These are phyloP conservation scores for Sarocladium brachiariae DNA, from an alignment of 2,329 filamentous ascomycete genomes.

Conservation along the genomic window DNA sequence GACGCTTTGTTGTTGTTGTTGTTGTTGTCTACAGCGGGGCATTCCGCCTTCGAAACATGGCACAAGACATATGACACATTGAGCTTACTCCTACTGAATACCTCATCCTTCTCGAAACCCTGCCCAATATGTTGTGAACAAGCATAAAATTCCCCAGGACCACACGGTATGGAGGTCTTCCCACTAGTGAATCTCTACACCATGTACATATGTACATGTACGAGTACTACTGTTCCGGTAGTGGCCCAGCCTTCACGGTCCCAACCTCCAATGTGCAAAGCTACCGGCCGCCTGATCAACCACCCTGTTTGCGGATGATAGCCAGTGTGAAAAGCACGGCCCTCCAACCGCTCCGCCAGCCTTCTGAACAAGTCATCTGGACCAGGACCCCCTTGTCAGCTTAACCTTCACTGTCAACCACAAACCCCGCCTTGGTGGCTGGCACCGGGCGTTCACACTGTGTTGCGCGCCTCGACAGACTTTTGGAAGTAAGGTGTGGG, in stretches of 20 bases:
- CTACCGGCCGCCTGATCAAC: not conserved
- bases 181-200: too few species aligned
- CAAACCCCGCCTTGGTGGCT: not conserved
- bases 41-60: not conserved
- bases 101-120: slow-evolving; percentile 4
- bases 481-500: slow-evolving; percentile 4
- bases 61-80: slow-evolving; percentile 8
- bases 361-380: too few species aligned
- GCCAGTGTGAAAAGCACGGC: not conserved
- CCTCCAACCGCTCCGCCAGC: too few species aligned
- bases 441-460: not conserved
- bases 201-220: too few species aligned
- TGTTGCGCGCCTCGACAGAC: slow-evolving; percentile 1
- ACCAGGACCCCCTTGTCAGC: not conserved
- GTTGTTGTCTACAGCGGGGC: slow-evolving; percentile 5
- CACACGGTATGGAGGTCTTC: too few species aligned
- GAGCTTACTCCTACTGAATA: not conserved
- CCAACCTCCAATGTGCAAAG: slow-evolving; percentile 1
- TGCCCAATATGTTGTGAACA: too few species aligned
- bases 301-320: not conserved
- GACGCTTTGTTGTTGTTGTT: slow-evolving; percentile 9
- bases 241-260: not conserved
- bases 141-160: too few species aligned
- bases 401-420: not conserved
- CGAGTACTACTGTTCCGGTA: not conserved